Base-by-base conservation (phyloP, 1,284 basidiomycete species). In the Pisolithus thermaeus region DNA sequence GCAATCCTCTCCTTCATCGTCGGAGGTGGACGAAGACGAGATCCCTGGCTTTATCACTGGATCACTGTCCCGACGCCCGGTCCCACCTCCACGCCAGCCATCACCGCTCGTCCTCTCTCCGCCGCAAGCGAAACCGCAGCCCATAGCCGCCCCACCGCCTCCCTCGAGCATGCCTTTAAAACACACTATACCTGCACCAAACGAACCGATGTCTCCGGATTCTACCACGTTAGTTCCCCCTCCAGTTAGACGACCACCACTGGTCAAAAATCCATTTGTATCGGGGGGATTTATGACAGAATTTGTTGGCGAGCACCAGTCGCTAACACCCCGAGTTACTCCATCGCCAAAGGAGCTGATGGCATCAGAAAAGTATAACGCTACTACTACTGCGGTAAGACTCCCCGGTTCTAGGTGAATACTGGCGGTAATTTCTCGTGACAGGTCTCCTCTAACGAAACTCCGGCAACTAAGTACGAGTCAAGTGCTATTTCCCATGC, bases 221-320 rank as follows among this genome's bases (percentile, higher is more conserved):
- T 49, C 51, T 36, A 18, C 22, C 20, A 5, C 18, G 1, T 36
- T 32, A 20, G 44, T 22, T 35, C 1, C 44, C 7, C 11, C 18
- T 11, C 30, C 28, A 22, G 8, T 35, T 35, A 35, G 28, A 35
- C 27, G 41, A 43, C 18, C 42, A 47, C 14, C 23, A 32, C 57
- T 43, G 43, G 55, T 61, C 54, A 66, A 50, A 69, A 76, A 75
- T 59, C 70, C 75, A n/a, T 78, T 79, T 52, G 70, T 79, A n/a
- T 77, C 77, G n/a, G 74, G 70, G 23, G 76, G 78, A 9, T 73
- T 76, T 46, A 64, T 78, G 52, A 74, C 73, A 12, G 73, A 75
- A 44, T 76, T 77, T 42, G 67, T 70, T 22, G 69, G 69, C 23
- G 57, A 56, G 35, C 61, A 61, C 27, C 58, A 62, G 28, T 59